Conservation (phyloP, 108 stramenopile genomes). For the Skeletonema costatum region DNA sequence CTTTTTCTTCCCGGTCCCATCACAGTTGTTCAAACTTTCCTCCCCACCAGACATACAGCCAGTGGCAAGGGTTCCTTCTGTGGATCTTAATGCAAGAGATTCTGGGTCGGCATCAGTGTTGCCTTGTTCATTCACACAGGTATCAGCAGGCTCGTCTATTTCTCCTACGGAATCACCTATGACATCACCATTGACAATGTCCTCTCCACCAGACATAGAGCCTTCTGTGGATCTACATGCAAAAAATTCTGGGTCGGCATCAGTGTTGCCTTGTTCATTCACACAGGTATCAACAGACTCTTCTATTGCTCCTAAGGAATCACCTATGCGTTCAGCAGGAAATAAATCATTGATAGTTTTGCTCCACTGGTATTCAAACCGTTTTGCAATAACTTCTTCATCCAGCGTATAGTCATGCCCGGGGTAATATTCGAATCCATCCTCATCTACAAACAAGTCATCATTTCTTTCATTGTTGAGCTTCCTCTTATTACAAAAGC, state of each 20-base stretch:
- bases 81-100: background rate
- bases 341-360: background rate
- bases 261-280: background rate
- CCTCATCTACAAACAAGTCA: conserved; percentile 22
- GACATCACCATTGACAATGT: background rate
- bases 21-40: background rate
- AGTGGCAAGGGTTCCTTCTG: background rate
- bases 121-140: background rate
- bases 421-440: conserved; percentile 37
- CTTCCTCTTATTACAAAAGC: conserved; percentile 9
- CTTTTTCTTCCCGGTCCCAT: background rate
- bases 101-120: background rate
- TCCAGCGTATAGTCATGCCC: conserved; percentile 8
- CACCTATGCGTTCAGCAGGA: background rate
- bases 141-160: background rate
- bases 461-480: background rate
- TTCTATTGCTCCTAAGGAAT: background rate
- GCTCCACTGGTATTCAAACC: background rate
- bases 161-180: too few relatives aligned
- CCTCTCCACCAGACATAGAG: background rate
- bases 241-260: background rate
- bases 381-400: background rate
- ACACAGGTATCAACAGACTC: too few relatives aligned
- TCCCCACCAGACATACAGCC: background rate
- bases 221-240: background rate